Evolutionary conservation across 2,329 filamentous ascomycete genomes (phyloP), one percentile per base, ranked within the genome.

Genomic region (Penicillium oxalicum): DNA sequence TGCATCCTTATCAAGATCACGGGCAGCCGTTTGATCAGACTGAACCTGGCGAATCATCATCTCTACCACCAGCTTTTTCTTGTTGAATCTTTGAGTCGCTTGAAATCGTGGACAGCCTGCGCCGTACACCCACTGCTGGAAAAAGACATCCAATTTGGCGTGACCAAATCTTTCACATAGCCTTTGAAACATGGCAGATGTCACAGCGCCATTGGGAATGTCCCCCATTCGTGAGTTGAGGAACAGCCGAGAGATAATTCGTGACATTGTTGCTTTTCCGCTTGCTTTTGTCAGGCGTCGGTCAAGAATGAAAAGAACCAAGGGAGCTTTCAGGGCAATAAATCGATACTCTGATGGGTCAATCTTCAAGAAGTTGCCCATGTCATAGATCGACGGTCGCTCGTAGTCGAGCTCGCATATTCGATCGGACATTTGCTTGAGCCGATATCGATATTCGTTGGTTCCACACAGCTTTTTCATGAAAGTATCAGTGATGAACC

Each of bases 51-150:
- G 81, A 55, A 98, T 88, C 8, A 83, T 86, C 76, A 98, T 87
- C 68, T 97, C 91, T 1, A 98, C 89, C 27, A 91, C 91, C 4
- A 97, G 77, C 59, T 94, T 87, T 74, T 98, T 98, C 74, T 97
- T 97, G 66, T 98, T 98, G 72, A 98, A 98, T 13, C 85, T 81
- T 57, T 95, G 91, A 35, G 83, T 87, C 42, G 95, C 87, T 42
- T 86, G 78, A 59, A 98, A 95, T 37, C 84, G 81, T 0, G 94
- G 93, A 60, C 91, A 97, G 0, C 94, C 94, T 12, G 89, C 84
- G 9, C 87, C 86, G 54, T 86, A 81, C 0, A 98, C 81, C 91
- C 91, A 98, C 64, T 98, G 91, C 38, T 84, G 83, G 78, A 94
- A 97, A 66, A 98, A 97, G 0, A 82, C 78, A 53, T 98, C 93